Evolutionary conservation across 805 yeast species (phyloP), one percentile per base, ranked within the genome.

Genomic region (Candida mattraensis): DNA sequence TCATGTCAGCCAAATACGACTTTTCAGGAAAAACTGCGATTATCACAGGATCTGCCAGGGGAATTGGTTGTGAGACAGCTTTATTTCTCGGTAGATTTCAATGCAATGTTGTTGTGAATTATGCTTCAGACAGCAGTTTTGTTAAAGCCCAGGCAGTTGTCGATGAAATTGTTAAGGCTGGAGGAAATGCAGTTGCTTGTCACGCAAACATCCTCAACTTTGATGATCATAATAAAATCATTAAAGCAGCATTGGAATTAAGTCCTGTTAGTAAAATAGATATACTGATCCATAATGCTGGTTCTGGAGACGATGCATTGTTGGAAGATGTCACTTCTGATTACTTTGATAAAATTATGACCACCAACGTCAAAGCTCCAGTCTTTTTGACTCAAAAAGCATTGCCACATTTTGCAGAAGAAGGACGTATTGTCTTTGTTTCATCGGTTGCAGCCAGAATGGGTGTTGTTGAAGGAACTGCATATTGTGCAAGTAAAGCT

Each of bases 381-480:
- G 32, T 70, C 63, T 54, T 65, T 66, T 47, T 69, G 72, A 53
- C 69, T 72, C 38, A 69, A 67, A 51, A 56, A 61, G 34, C 62
- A 64, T 27, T 75, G 72, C 28, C 58, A 52, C 39, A 56, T 66
- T 24, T 70, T 68, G 58, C 62, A 60, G 43, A 50, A 58, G 40
- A 54, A 32, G 74, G 76, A 19, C 62, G 71, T 6, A 54, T 70
- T 42, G 63, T 70, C 34, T 65, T 69, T 58, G 68, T 75, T 11
- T 74, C 74, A 1, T 69, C 74, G 16, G 68, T 70, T 68, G 64
- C 71, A 13, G 74, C 67, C 9, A 70, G 66, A 56, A 70, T 69
- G 45, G 72, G 64, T 39, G 69, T 69, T 41, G 72, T 67, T 35
- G 74, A 75, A 27, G 63, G 66, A 45, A 63, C 61, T 27, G 64